Base-by-base conservation (phyloP, 2,329 filamentous ascomycete species). In the Trematosphaeria pertusa region DNA sequence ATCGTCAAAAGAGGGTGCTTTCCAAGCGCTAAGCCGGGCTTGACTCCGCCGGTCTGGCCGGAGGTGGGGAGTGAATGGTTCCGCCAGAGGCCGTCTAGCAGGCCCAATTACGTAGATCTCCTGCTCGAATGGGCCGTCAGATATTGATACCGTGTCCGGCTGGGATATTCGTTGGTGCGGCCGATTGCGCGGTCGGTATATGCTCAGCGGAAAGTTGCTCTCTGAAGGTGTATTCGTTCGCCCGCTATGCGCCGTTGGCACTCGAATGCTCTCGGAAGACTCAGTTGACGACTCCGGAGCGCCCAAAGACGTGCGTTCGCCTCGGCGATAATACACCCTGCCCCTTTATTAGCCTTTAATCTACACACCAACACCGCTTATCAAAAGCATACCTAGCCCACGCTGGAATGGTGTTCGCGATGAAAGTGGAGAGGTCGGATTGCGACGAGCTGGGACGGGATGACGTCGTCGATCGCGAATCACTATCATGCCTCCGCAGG, bases 1-100 rank as follows among this genome's bases (percentile, higher is more conserved):
- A 72, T 86, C 88, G 49, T 85, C 83, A 17, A 88, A 74, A 1
- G 85, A 86, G 1, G 90, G 90, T 1, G 89, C 85, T 50, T 86
- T 83, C 88, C 89, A 94, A 12, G 85, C 77, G 62, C 82, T 87
- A 57, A 73, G 48, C 58, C 70, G 56, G 77, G 82, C 61, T 28
- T 48, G 76, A 73, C 43, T 78, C 77, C 35, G 82, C 22, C 61
- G 61, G 34, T 74, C 71, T 28, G 54, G 67, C 18, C 67, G 65
- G 12, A 74, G 61, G 32, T 68, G 68, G 30, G 72, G 72, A 36
- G 67, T 70, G 41, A 60, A 67, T 33, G 58, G 65, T 18, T 60
- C 58, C 18, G 55, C 57, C 18, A 66, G 43, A 18, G 53, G 50
- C 10, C 64, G 61, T 52, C 64, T 58, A 14, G 65, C 49, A 17